Evolutionary conservation across 129 eudicot genomes (phyloP).

Genomic region (carrot (Daucus carota)): DH1_v3.0 NC_030387.2:39165001-39165500

Average conservation of each 20-base stretch:
- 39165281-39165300: background rate
- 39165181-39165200: background rate
- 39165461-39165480: background rate
- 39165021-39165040: constrained; percentile 89
- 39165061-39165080: constrained; percentile 65
- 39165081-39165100: constrained; percentile 79
- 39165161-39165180: too few species aligned
- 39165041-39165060: constrained; percentile 77
- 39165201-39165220: background rate
- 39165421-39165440: background rate
- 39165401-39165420: background rate
- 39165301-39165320: background rate
- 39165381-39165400: background rate
- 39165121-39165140: background rate
- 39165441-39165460: background rate
- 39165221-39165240: background rate
- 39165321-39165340: background rate
- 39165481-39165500: background rate
- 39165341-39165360: background rate
- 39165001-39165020: constrained; percentile 94
- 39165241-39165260: background rate
- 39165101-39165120: constrained; percentile 85
- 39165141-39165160: background rate
- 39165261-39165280: background rate
- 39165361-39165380: background rate